phyloP scores from a whole-genome alignment of 768 basidiomycete species.

The Lentinula detonsa region DNA sequence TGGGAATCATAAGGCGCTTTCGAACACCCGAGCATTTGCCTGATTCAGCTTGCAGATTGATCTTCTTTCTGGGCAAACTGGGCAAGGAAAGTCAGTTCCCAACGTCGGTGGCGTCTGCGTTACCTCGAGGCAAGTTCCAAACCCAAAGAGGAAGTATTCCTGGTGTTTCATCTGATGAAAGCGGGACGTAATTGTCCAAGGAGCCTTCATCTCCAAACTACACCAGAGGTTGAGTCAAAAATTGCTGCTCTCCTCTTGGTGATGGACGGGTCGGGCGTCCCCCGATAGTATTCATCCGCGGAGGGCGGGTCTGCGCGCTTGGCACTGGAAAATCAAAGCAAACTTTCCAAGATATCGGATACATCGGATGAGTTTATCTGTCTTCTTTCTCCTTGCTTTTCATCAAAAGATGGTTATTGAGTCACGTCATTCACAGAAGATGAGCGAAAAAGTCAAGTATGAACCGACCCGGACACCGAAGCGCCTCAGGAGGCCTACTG shows the following conservation, averaged over 20 bases:
- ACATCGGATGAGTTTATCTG: conserved; percentile 30
- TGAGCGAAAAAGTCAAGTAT: neutral
- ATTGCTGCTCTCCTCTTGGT: conserved; percentile 28
- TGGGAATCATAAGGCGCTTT: conserved; percentile 14
- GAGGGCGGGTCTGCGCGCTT: conserved; percentile 28
- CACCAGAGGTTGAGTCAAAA: conserved; percentile 21
- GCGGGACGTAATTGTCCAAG: neutral
- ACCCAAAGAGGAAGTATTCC: conserved; percentile 9
- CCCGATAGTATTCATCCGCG: conserved; percentile 21
- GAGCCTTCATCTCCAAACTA: conserved; percentile 13
- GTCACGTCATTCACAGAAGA: neutral
- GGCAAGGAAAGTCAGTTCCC: conserved; percentile 15
- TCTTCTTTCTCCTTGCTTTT: neutral
- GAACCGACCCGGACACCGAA: neutral
- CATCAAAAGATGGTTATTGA: neutral
- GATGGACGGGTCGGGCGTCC: conserved; percentile 15
- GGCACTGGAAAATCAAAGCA: conserved; percentile 7
- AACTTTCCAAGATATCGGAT: conserved; percentile 35
- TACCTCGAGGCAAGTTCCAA: conserved; percentile 14
- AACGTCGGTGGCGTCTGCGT: conserved; percentile 10
- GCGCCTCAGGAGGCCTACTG: neutral
- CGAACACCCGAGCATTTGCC: conserved; percentile 19
- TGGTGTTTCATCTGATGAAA: conserved; percentile 7
- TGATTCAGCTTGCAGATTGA: neutral
- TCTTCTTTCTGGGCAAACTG: conserved; percentile 15